Base-by-base conservation (phyloP, 805 yeast species). In the Hanseniaspora valbyensis region DNA sequence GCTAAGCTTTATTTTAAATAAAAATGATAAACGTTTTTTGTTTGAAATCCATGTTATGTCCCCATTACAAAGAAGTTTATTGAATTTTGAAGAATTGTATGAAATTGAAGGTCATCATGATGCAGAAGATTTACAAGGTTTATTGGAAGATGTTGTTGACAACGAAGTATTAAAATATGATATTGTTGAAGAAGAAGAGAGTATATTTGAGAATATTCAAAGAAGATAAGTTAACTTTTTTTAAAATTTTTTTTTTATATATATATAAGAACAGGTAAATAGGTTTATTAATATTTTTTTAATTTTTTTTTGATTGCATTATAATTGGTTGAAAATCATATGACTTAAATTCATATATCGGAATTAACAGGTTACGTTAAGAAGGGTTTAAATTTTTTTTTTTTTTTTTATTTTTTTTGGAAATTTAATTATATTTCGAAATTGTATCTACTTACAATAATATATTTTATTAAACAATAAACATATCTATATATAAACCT, bases 11-110 rank as follows among this genome's bases (percentile, higher is more conserved):
- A 22, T 25, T 2, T 19, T 48, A 26, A n/a, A 12, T 2, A 12
- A 14, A 8, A 28, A 25, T 4, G 30, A 40, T 7, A 25, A 28
- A 26, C 22, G 24, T 5, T 33, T 32, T 16, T 4, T 37, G 2
- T 40, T 48, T 33, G 44, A 48, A n/a, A 14, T 48, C 2, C 51
- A 48, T 28, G 44, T 48, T 18, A 16, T 48, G 34, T 48, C 51
- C 2, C 51, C 51, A 14, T 16, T 48, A 3, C 44, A 48, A 40
- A 48, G 51, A 40, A 21, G 25, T 10, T 21, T 48, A 19, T 7
- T 48, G 7, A 30, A 48, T 24, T 48, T 48, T 48, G 51, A 48
- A 24, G 40, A 33, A 4, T n/a, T 48, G n/a, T 48, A 40, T 26
- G 44, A 33, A 19, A 18, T 48, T 14, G 44, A 48, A 10, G 22